phyloP scores from a whole-genome alignment of 805 yeast species.

The Metschnikowia continentalis region DNA sequence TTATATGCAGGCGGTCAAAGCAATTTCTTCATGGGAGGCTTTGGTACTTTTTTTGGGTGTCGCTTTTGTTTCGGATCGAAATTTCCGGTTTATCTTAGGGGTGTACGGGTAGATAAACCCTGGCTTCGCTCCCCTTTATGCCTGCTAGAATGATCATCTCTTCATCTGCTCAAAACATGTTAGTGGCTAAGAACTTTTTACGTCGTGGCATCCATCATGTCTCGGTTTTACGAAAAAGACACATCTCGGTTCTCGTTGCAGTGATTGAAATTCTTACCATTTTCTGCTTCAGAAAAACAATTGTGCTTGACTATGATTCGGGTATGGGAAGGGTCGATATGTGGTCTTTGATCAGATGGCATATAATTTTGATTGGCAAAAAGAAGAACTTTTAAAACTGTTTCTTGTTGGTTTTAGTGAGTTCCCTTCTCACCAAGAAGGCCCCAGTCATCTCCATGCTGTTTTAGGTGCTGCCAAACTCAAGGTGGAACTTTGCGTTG shows the following conservation, averaged over 20 bases:
- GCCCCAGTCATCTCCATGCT: slow-evolving; percentile 19
- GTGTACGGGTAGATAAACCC: too few relatives aligned
- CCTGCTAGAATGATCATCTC: neutral
- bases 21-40: slow-evolving; percentile 58
- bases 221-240: neutral
- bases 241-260: neutral
- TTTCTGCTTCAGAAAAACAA: slow-evolving; percentile 8
- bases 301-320: slow-evolving; percentile 15
- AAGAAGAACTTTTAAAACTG: slow-evolving; percentile 33
- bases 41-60: slow-evolving; percentile 65
- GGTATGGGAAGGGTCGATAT: slow-evolving; percentile 14
- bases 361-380: slow-evolving; percentile 23
- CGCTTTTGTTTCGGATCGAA: slow-evolving; percentile 47
- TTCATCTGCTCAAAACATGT: neutral
- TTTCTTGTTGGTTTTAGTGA: slow-evolving; percentile 28
- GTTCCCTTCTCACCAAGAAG: slow-evolving; percentile 22
- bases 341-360: slow-evolving; percentile 22
- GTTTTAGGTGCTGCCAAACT: slow-evolving; percentile 22
- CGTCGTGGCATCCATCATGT: neutral
- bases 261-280: neutral
- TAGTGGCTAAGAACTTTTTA: neutral
- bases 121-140: slow-evolving; percentile 42
- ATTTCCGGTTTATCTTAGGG: too few relatives aligned
- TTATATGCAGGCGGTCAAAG: neutral
- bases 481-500: slow-evolving; percentile 27